Base-by-base conservation (phyloP, 768 basidiomycete species). In the Phylloporus rhodoxanthus region DNA sequence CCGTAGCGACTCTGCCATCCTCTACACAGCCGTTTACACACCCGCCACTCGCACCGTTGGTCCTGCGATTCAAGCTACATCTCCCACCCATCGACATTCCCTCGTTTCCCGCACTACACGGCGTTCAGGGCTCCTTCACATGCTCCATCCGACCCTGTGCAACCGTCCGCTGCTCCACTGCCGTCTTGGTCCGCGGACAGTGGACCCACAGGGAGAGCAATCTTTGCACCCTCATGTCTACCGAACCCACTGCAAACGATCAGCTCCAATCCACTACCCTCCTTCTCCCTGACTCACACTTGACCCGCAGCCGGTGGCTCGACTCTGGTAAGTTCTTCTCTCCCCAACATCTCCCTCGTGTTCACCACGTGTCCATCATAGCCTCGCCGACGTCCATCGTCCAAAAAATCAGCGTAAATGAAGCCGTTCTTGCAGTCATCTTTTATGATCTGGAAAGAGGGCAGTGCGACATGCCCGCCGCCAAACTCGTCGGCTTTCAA, bases 351-450 rank as follows among this genome's bases (percentile, higher is more conserved):
- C 28, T 62, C 62, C 59, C 63, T 63, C 59, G 54, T 56, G 65
- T 53, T 65, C 53, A 61, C 55, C 64, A 59, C 53, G 66, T 64
- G 70, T 53, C 58, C 57, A 1, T 44, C 61, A 55, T 53, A 82
- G 79, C 70, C 56, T 63, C 74, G 52, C 71, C 76, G 47, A 77
- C 76, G n/a, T 74, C 65, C 38, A 74, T 89, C 63, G 80, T 80
- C 26, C 87, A 90, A 69, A 80, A 87, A 69, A 70, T 90, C 57
- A 70, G 80, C 49, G 75, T 80, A 48, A 84, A 87, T 68, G 76
- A 76, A 57, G 75, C 77, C 53, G 75, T 79, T 15, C 69, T 86
- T 45, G 76, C 86, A 45, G 77, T 76, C 57, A 68, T 87, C 55
- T 73, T 82, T 43, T 88, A 87, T 64, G 79, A 85, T 56, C 70